Percentiles rank a stretch among this genome's conserved stretches.
phyloP scores from a whole-genome alignment of 352 stramenopile genomes.

The Pythium brassicae region DNA sequence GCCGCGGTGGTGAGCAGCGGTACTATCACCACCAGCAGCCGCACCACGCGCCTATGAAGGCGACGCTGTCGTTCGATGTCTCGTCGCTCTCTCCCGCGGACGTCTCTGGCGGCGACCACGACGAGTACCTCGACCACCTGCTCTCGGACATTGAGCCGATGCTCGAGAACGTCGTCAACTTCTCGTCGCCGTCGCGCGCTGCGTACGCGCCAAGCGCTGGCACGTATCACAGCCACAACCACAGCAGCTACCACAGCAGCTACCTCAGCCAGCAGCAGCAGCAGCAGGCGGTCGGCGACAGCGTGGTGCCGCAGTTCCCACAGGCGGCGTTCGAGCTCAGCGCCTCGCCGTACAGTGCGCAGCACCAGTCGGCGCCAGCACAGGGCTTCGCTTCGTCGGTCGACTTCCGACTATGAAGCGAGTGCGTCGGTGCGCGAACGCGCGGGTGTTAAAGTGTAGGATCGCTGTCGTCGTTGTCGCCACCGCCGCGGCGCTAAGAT shows the following conservation, averaged over 20 bases:
- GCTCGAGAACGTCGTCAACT: constrained; percentile 45
- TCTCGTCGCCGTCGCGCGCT: constrained; percentile 16
- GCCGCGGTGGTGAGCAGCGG: background rate
- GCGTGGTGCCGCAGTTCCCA: background rate
- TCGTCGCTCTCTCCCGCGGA: constrained; percentile 12
- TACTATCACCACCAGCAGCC: background rate
- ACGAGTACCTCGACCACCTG: constrained; percentile 39
- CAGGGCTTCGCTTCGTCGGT: background rate
- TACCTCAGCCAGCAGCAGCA: too few species aligned
- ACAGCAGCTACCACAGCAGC: background rate
- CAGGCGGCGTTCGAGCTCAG: background rate
- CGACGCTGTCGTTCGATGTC: background rate
- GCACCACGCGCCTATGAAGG: background rate
- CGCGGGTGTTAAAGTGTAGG: background rate
- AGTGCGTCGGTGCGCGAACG: background rate
- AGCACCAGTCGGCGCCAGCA: background rate
- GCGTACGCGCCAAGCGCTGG: constrained; percentile 3
- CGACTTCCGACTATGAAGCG: constrained; percentile 2
- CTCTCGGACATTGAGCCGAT: constrained; percentile 47
- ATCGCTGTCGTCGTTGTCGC: background rate
- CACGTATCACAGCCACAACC: background rate
- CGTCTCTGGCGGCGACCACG: constrained; percentile 19
- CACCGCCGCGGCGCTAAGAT: background rate
- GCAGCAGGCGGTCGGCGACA: background rate
- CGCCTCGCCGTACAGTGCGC: background rate